Evolutionary conservation across 768 basidiomycete genomes (phyloP).

Genomic region (Phanerochaete carnosa): DNA sequence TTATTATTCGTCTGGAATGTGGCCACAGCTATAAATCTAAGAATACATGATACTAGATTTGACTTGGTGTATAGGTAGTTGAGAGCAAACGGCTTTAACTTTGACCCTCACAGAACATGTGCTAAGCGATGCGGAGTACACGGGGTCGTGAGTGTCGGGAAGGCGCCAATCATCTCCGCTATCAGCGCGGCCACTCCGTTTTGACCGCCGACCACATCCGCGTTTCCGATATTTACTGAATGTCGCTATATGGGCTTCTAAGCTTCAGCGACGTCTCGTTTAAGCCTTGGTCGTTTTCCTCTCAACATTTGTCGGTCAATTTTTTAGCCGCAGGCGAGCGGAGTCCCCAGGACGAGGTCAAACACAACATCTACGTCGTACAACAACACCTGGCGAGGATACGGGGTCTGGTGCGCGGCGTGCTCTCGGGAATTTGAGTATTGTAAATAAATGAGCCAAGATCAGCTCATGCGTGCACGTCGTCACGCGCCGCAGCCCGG

Average conservation of each 20-base stretch:
- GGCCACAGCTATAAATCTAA: no score
- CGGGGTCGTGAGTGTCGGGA: not conserved
- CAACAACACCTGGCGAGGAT: constrained; percentile 45
- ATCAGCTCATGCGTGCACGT: not conserved
- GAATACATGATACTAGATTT: no score
- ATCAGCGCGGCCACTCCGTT: no score
- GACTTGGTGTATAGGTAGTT: no score
- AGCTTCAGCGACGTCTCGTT: constrained; percentile 12
- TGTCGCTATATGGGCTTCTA: constrained; percentile 2
- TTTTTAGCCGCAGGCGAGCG: constrained; percentile 33
- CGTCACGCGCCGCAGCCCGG: constrained; percentile 58
- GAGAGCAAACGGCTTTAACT: no score
- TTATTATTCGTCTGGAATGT: no score
- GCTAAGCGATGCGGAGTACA: no score
- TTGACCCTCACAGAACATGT: no score
- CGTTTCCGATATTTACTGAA: not conserved
- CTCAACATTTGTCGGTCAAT: not conserved
- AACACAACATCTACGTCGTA: constrained; percentile 39
- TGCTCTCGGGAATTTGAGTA: constrained; percentile 53
- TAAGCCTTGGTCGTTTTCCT: not conserved
- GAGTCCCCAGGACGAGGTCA: constrained; percentile 61
- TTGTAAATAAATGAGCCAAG: not conserved
- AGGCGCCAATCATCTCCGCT: not conserved
- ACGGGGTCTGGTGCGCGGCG: constrained; percentile 44
- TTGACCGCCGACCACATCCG: not conserved